phyloP scores from a whole-genome alignment of 495 filamentous ascomycete genomes.

The Penicillium maclennaniae region DNA sequence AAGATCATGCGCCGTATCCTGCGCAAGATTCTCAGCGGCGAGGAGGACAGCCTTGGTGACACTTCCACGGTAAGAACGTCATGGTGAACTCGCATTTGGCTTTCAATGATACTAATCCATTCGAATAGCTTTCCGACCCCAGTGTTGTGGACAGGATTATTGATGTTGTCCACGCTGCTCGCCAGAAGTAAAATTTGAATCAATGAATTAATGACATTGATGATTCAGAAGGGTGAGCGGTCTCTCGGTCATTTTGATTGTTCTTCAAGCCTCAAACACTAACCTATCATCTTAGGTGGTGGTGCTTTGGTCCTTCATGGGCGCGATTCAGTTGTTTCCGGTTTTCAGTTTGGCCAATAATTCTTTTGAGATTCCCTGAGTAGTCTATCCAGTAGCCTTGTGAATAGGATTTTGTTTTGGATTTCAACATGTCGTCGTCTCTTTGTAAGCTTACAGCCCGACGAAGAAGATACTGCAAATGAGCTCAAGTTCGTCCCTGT shows the following conservation, averaged over 20 bases:
- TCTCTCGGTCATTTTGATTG: constrained; percentile 1
- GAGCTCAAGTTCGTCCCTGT: too few relatives aligned
- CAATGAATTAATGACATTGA: constrained; percentile 26
- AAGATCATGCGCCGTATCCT: constrained; percentile 99
- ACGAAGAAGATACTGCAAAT: too few relatives aligned
- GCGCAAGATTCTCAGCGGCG: constrained; percentile 91
- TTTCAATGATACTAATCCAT: constrained; percentile 33
- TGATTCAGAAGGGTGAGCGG: constrained; percentile 13
- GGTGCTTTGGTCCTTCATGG: neutral
- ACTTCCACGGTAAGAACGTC: constrained; percentile 71
- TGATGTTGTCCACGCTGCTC: constrained; percentile 61
- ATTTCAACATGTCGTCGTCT: neutral
- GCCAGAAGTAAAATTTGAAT: constrained; percentile 45
- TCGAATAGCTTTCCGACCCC: constrained; percentile 76
- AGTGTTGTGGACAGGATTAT: constrained; percentile 89
- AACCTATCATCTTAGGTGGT: neutral
- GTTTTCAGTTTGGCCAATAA: constrained; percentile 13
- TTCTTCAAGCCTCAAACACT: neutral
- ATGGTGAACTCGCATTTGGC: neutral
- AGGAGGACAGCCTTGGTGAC: constrained; percentile 96
- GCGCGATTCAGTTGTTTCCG: constrained; percentile 6
- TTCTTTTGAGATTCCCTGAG: constrained; percentile 26
- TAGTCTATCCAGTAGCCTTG: constrained; percentile 13
- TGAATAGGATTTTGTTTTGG: constrained; percentile 16
- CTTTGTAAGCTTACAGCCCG: neutral